Base-by-base conservation (phyloP, 2,329 filamentous ascomycete species). In the Cladosporium sp. region DNA sequence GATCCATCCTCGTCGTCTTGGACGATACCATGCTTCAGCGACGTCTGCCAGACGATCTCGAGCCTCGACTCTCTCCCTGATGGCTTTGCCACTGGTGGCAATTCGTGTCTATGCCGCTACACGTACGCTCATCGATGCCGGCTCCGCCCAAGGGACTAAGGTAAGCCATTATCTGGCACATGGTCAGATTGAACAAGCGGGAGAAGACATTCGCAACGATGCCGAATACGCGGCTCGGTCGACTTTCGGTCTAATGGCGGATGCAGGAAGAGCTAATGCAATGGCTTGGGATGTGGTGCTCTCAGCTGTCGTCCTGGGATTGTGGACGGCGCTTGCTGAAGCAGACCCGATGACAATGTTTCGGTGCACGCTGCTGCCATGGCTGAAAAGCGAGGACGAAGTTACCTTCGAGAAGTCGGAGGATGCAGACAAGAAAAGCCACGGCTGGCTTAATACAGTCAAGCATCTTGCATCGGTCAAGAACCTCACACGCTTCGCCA, bases 201-300 rank as follows among this genome's bases (percentile, higher is more conserved):
- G 28, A 12, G 49, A 60, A 21, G 46, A 44, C 6, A 33, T n/a
- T 23, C n/a, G 29, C 10, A 18, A 60, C 16, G 63, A 60, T 23
- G 2, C 55, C 3, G 21, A 60, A 10, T 31, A 40, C 29, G 56
- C 55, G 10, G 63, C 63, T 14, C 10, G 8, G 11, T 18, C 33
- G 29, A 52, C 46, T 29, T 60, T 65, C 31, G 55, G 56, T 12
- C 28, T 44, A 14, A 28, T 65, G 8, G 56, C 55, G 10, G 29
- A 31, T n/a, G 31, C 56, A 21, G 55, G 46, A 40, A 26, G 55
- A 21, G 18, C 10, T 14, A 60, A 65, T 26, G 44, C 63, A 5
- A 60, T 50, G 29, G 55, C 46, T 18, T 65, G 63, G 63, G 63
- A 65, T 5, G 56, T 60, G 16, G 49, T 65, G 14, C 55, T 65